These are phyloP conservation scores for Stereum hirsutum DNA, from an alignment of 1,284 basidiomycete species.

Conservation along the genomic window DNA sequence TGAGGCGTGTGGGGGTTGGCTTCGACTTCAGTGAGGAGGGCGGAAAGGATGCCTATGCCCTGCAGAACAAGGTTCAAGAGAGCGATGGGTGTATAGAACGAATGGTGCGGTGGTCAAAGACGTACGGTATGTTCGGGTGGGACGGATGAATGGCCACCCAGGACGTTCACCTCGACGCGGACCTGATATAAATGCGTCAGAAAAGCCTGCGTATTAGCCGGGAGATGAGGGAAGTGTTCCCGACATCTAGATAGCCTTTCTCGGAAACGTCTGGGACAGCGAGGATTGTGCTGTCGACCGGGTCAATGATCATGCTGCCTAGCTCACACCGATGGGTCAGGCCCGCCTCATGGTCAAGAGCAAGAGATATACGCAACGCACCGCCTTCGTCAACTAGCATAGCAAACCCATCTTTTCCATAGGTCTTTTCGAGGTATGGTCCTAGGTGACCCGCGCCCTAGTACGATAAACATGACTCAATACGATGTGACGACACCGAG, in stretches of 20 bases:
- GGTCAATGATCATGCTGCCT: constrained; percentile 19
- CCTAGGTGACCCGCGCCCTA: constrained; percentile 48
- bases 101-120: not conserved
- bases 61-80: not conserved
- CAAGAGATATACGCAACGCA: constrained; percentile 16
- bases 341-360: too few species aligned
- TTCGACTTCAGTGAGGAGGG: not conserved
- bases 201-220: too few species aligned
- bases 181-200: too few species aligned
- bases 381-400: constrained; percentile 55
- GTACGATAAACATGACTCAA: not conserved
- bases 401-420: constrained; percentile 51
- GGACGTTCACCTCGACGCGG: constrained; percentile 40
- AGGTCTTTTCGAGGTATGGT: constrained; percentile 37
- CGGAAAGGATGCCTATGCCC: constrained; percentile 4
- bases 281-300: constrained; percentile 31
- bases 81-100: not conserved
- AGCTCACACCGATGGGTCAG: too few species aligned
- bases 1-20: not conserved
- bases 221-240: too few species aligned
- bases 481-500: constrained; percentile 1
- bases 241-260: constrained; percentile 58
- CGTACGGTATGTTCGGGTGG: constrained; percentile 49
- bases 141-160: constrained; percentile 64
- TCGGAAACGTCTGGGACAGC: constrained; percentile 57